Evolutionary conservation across 1,284 basidiomycete species (phyloP).

Genomic region (Trichosporon sp.): DNA sequence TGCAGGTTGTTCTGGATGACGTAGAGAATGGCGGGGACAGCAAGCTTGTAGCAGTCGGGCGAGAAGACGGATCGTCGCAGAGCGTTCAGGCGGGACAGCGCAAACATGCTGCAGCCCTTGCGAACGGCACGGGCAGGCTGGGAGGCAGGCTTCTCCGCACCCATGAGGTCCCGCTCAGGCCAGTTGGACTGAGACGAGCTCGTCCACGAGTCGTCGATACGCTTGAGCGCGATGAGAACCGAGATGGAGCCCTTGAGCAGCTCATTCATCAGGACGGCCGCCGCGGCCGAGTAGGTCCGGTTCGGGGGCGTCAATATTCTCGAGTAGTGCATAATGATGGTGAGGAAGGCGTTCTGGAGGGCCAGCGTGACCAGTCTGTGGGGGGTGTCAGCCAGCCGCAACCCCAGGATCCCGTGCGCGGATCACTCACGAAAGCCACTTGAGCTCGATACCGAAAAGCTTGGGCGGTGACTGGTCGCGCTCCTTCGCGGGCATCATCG

Average conservation of each 20-base stretch:
- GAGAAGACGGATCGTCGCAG: constrained; percentile 56
- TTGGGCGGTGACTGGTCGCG: constrained; percentile 27
- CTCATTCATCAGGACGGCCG: constrained; percentile 88
- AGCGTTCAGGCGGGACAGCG: constrained; percentile 25
- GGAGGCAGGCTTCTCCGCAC: background rate
- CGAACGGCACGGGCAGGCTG: background rate
- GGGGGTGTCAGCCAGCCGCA: background rate
- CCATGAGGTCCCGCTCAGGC: constrained; percentile 3
- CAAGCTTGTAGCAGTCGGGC: constrained; percentile 90
- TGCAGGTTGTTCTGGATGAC: constrained; percentile 95
- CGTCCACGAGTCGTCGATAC: constrained; percentile 42
- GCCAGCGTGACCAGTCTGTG: constrained; percentile 79
- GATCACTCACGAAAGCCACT: constrained; percentile 44
- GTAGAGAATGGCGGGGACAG: constrained; percentile 92
- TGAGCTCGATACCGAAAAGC: constrained; percentile 43
- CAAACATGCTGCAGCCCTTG: constrained; percentile 22
- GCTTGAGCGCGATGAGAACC: constrained; percentile 58
- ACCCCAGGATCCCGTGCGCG: background rate
- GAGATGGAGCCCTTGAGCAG: constrained; percentile 86
- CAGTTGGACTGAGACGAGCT: background rate
- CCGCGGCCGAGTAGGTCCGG: constrained; percentile 73
- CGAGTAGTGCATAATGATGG: constrained; percentile 92
- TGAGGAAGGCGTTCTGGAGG: constrained; percentile 82
- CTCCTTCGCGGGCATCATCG: constrained; percentile 8
- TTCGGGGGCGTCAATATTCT: constrained; percentile 72